Evolutionary conservation across 768 basidiomycete species (phyloP), one percentile per base, ranked within the genome.

Genomic region (Rubroboletus pulcherrimus): DNA sequence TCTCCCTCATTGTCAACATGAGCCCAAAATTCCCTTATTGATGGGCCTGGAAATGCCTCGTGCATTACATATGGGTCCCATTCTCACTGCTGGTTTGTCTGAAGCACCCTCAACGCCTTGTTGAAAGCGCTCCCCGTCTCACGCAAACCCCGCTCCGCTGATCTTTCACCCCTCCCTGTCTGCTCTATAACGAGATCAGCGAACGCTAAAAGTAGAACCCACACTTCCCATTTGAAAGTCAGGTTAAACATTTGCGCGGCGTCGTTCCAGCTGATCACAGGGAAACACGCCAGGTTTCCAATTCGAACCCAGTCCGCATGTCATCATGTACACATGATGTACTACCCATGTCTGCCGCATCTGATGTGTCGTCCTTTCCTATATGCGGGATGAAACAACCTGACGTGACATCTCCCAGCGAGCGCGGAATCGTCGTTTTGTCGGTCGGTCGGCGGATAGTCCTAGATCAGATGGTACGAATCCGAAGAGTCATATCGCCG

Each of bases 121-220:
- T 38, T 24, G 24, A 51, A 51, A 42, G 6, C 24, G 9, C 7
- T 7, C 34, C 14, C 6, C 40, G 35, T 41, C 9, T 15, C 29
- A 48, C 33, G 41, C 41, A 64, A 54, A 49, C 39, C 49, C 38
- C 37, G 34, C 43, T 57, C 51, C 49, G 59, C 55, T 62, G 51
- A 57, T 59, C 51, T 50, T 41, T 51, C 49, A 49, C 49, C 34
- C 56, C 53, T 60, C 46, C 35, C 57, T 42, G 44, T 35, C 39
- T 17, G 15, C 31, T 49, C n/a, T 42, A 30, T 21, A 5, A 42
- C 37, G n/a, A 50, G 21, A 43, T 56, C 63, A 54, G 39, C 44
- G 35, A 42, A 15, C 39, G 29, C 44, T 35, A 39, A 54, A 60
- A 59, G 37, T 37, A 35, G 54, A 51, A 45, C 10, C 12, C 3